Conservation (phyloP, 495 filamentous ascomycete genomes). For the Xylaria palmicola region DNA sequence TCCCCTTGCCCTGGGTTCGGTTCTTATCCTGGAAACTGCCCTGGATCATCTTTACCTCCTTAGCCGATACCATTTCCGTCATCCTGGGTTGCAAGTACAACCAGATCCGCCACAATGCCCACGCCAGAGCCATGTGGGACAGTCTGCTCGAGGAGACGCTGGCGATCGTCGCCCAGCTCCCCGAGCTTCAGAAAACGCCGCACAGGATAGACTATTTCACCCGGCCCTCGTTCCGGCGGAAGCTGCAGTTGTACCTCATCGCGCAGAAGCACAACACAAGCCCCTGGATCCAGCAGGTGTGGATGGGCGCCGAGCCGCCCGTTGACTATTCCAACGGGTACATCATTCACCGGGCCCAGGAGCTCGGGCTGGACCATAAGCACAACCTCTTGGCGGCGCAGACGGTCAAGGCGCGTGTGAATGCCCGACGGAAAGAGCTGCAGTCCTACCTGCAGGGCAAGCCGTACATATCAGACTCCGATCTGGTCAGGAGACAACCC, state of each 20-base stretch:
- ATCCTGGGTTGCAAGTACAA: conserved; percentile 72
- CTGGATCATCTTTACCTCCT: conserved; percentile 67
- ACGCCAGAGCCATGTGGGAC: conserved; percentile 63
- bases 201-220: conserved; percentile 56
- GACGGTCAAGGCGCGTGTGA: conserved; percentile 37
- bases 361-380: conserved; percentile 62
- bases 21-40: conserved; percentile 59
- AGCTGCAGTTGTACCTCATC: conserved; percentile 33
- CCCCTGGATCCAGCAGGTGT: conserved; percentile 28
- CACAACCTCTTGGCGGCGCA: conserved; percentile 51
- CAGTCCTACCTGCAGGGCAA: conserved; percentile 23
- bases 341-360: conserved; percentile 65
- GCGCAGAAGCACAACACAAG: conserved; percentile 56
- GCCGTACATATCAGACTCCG: conserved; percentile 18
- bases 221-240: conserved; percentile 50
- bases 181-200: conserved; percentile 62
- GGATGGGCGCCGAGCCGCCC: conserved; percentile 58
- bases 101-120: conserved; percentile 60
- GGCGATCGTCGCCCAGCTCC: conserved; percentile 38
- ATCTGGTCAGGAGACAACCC: conserved; percentile 19
- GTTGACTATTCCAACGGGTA: conserved; percentile 83
- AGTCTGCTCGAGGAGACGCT: conserved; percentile 56
- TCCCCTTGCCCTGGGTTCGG: conserved; percentile 20
- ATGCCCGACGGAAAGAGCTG: conserved; percentile 17
- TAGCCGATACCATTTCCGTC: conserved; percentile 77